Conservation (phyloP, 768 basidiomycete species). For the Clitopilus passeckerianus region DNA sequence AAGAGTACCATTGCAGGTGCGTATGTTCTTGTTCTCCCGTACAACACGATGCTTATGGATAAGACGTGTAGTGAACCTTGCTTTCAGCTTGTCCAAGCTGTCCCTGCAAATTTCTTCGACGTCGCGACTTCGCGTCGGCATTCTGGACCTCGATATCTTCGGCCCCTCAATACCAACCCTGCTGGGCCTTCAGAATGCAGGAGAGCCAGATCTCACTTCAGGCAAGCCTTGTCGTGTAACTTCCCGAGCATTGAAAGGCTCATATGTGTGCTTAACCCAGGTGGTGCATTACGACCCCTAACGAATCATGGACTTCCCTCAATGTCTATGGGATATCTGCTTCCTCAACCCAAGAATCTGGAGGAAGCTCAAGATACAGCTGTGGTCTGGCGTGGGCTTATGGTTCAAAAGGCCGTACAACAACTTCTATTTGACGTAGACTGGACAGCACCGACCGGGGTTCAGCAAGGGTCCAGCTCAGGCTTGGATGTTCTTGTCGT, state of each 20-base stretch:
- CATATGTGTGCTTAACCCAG: constrained; percentile 26
- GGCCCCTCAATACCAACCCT: constrained; percentile 92
- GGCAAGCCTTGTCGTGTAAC: constrained; percentile 34
- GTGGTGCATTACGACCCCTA: constrained; percentile 75
- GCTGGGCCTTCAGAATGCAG: constrained; percentile 78
- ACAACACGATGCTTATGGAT: neutral
- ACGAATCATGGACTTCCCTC: constrained; percentile 85
- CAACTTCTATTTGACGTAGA: constrained; percentile 96
- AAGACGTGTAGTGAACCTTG: constrained; percentile 63
- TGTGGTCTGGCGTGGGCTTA: constrained; percentile 93
- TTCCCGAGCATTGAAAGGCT: no score
- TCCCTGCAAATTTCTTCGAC: constrained; percentile 21
- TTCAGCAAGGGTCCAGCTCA: neutral
- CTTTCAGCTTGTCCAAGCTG: constrained; percentile 60
- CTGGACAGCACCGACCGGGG: constrained; percentile 51
- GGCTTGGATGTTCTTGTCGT: constrained; percentile 83
- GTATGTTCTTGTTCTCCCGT: constrained; percentile 9
- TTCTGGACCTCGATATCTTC: constrained; percentile 94
- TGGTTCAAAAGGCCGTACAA: constrained; percentile 98
- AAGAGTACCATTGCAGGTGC: constrained; percentile 90
- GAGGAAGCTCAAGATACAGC: constrained; percentile 64
- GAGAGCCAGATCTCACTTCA: constrained; percentile 73
- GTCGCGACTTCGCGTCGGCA: constrained; percentile 62
- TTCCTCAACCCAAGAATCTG: constrained; percentile 49
- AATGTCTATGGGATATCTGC: constrained; percentile 97